Percentiles rank a stretch among this genome's conserved stretches.
These are phyloP conservation scores for Coemansia biformis DNA, from an alignment of 192 early-diverging fungal genomes.

Conservation along the genomic window DNA sequence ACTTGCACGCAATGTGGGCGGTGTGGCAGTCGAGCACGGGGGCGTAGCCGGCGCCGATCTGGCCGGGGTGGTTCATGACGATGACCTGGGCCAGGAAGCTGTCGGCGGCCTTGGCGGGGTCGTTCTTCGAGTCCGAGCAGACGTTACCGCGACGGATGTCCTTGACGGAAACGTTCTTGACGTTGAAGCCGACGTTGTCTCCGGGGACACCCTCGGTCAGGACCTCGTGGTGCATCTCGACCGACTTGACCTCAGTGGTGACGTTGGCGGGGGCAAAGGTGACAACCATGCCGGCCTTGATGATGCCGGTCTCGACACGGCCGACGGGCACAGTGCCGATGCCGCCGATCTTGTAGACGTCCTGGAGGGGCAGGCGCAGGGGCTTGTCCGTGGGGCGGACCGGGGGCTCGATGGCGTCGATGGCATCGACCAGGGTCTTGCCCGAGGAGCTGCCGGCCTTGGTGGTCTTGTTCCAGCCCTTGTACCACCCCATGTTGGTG, in stretches of 20 bases:
- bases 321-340: conserved; percentile 95
- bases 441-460: conserved; percentile 62
- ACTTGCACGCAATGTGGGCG: conserved; percentile 96
- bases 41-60: conserved; percentile 90
- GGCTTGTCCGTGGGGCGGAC: conserved; percentile 85
- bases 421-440: conserved; percentile 89
- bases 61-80: conserved; percentile 94
- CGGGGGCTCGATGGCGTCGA: conserved; percentile 93
- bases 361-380: conserved; percentile 94
- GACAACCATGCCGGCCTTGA: conserved; percentile 88
- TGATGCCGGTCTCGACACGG: conserved; percentile 93
- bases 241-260: conserved; percentile 93
- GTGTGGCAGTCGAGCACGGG: conserved; percentile 95
- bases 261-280: conserved; percentile 83
- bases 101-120: conserved; percentile 87
- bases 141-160: conserved; percentile 96
- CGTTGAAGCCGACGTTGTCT: conserved; percentile 99
- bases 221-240: conserved; percentile 97
- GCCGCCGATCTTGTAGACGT: conserved; percentile 98
- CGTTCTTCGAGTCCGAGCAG: conserved; percentile 95
- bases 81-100: conserved; percentile 94
- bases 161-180: conserved; percentile 97
- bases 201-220: conserved; percentile 82
- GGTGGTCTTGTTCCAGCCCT: conserved; percentile 92
- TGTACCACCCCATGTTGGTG: conserved; percentile 94